Evolutionary conservation across 148 eudicot species (phyloP).

Genomic region (Pharnaceum exiguum): DNA sequence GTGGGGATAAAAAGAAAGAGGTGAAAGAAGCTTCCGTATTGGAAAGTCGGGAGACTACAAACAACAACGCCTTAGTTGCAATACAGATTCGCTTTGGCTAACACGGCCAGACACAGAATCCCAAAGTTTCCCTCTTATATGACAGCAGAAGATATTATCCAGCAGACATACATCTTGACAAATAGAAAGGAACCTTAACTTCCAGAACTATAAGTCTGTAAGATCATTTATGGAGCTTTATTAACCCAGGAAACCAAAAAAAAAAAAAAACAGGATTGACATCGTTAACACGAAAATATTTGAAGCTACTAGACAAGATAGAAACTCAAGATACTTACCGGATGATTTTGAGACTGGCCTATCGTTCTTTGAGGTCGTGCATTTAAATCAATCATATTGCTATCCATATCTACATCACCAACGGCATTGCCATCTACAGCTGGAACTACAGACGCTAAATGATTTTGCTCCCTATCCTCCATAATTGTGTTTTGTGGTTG

Average conservation of each 20-base stretch:
- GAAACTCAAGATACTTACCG: slow-evolving; percentile 29
- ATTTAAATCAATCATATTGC: slow-evolving; percentile 72
- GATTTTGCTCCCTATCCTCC: slow-evolving; percentile 47
- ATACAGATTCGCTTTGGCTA: too few relatives aligned
- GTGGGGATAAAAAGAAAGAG: neutral
- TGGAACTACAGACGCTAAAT: slow-evolving; percentile 32
- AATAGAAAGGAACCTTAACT: too few relatives aligned
- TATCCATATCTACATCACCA: slow-evolving; percentile 41
- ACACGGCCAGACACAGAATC: too few relatives aligned
- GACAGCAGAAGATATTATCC: too few relatives aligned
- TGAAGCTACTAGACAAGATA: neutral
- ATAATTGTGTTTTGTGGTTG: slow-evolving; percentile 25
- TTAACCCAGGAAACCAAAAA: too few relatives aligned
- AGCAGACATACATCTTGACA: too few relatives aligned
- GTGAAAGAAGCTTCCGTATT: neutral
- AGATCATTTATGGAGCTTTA: too few relatives aligned
- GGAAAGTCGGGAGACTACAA: too few relatives aligned
- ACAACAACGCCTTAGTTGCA: too few relatives aligned
- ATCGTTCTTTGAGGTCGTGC: slow-evolving; percentile 61
- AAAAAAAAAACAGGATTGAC: too few relatives aligned
- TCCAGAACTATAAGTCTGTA: too few relatives aligned
- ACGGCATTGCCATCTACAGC: slow-evolving; percentile 25
- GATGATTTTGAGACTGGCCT: slow-evolving; percentile 48
- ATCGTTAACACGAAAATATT: neutral
- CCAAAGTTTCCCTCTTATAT: too few relatives aligned